Conservation (phyloP, 306 rosid species). For the Dalbergia cultrata region DNA sequence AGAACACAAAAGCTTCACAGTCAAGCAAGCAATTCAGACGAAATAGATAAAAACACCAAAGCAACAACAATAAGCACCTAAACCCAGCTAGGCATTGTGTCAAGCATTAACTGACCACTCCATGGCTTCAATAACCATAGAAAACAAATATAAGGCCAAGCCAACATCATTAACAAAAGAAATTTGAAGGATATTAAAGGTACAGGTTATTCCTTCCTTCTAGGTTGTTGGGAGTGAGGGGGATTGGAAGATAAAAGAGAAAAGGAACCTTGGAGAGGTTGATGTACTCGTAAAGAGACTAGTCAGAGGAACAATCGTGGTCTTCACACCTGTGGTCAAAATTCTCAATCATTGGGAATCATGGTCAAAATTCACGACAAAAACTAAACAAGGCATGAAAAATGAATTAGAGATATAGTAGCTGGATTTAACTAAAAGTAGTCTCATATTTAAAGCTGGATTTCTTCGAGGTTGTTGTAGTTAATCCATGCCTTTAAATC, state of each 20-base stretch:
- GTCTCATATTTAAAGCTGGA: too few species aligned
- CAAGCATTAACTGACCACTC: too few species aligned
- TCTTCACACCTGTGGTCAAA: conserved; percentile 96
- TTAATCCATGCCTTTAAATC: too few species aligned
- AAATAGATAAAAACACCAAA: not conserved
- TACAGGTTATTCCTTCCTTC: not conserved
- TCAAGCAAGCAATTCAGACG: not conserved
- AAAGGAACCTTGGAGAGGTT: conserved; percentile 79
- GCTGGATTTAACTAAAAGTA: too few species aligned
- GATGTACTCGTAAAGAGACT: conserved; percentile 90
- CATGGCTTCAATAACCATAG: too few species aligned
- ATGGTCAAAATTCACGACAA: too few species aligned
- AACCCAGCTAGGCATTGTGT: not conserved
- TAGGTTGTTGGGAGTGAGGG: not conserved
- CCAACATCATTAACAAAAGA: not conserved
- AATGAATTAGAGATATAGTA: too few species aligned
- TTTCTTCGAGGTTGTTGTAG: too few species aligned
- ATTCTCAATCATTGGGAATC: too few species aligned
- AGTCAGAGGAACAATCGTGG: conserved; percentile 85
- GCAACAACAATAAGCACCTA: not conserved
- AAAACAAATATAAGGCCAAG: not conserved
- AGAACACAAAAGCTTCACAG: conserved; percentile 1
- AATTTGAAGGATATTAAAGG: too few species aligned
- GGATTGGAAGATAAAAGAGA: not conserved
- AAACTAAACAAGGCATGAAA: too few species aligned